phyloP scores from a whole-genome alignment of 108 stramenopile species.

The Licmophora abbreviata region DNA sequence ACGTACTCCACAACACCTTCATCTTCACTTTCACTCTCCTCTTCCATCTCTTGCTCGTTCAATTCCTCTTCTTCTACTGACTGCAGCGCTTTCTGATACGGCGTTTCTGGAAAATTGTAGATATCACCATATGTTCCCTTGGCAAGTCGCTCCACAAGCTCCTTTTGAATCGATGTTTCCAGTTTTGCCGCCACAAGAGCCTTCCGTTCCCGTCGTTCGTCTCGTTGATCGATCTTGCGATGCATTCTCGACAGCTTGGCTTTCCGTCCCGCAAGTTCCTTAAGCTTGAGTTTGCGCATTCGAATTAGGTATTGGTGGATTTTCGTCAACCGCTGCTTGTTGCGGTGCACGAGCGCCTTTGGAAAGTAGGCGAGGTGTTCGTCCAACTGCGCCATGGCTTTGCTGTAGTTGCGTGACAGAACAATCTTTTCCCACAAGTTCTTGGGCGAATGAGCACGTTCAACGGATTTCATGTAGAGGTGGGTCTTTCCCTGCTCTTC shows the following conservation, averaged over 20 bases:
- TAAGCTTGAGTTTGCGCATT: slow-evolving; percentile 93
- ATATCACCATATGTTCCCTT: slow-evolving; percentile 95
- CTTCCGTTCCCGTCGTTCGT: slow-evolving; percentile 88
- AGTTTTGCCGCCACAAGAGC: slow-evolving; percentile 90
- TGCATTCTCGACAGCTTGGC: slow-evolving; percentile 72
- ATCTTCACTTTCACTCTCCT: slow-evolving; percentile 41
- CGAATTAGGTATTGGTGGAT: slow-evolving; percentile 97
- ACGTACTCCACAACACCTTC: slow-evolving; percentile 30
- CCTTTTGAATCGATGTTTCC: slow-evolving; percentile 86
- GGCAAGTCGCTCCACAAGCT: slow-evolving; percentile 90
- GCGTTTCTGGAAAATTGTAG: slow-evolving; percentile 91
- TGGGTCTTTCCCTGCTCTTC: slow-evolving; percentile 91
- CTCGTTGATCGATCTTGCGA: slow-evolving; percentile 87
- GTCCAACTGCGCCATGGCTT: slow-evolving; percentile 86
- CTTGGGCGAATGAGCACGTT: slow-evolving; percentile 95
- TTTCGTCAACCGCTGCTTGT: slow-evolving; percentile 98
- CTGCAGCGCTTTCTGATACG: slow-evolving; percentile 80
- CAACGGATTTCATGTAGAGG: slow-evolving; percentile 94
- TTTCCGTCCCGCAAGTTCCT: slow-evolving; percentile 62
- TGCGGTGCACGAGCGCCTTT: slow-evolving; percentile 86
- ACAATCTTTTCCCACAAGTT: slow-evolving; percentile 97
- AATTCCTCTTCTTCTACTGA: slow-evolving; percentile 52
- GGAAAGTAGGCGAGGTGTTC: slow-evolving; percentile 94
- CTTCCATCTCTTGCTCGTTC: slow-evolving; percentile 61
- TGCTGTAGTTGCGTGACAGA: slow-evolving; percentile 86